Base-by-base conservation (phyloP, 495 filamentous ascomycete species). In the Aspergillus taichungensis region DNA sequence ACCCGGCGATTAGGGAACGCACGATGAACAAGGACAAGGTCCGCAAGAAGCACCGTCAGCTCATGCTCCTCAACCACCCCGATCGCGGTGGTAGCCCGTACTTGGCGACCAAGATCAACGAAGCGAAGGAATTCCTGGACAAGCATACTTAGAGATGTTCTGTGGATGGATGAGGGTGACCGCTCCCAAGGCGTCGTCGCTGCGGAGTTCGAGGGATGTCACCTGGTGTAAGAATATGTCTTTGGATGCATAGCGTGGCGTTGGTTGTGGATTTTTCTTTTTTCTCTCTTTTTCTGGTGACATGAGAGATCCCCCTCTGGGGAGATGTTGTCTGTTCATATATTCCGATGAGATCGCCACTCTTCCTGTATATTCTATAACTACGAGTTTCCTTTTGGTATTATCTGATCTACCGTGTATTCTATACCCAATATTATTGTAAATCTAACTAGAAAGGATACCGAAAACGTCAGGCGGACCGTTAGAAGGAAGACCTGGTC, bases 41-140 rank as follows among this genome's bases (percentile, higher is more conserved):
- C 39, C 86, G 92, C 57, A 96, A 97, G 73, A 89, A 91, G 52
- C 92, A 99, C 71, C 81, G 92, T 30, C 87, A 85, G 48, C 81
- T 97, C 41, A 99, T 99, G 92, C 77, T 99, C 42, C 72, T 94
- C 49, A 99, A 99, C 69, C 92, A 99, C 67, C 92, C 92, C 29
- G 92, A 99, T 67, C 87, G 92, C 50, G 92, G 92, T 42, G 92
- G 92, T 13, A 95, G 89, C 61, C 92, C 92, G 29, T 99, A 96
- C 63, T 63, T 98, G 44, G 92, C 92, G 7, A 94, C 88, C 37
- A 98, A 98, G 63, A 85, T 97, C 61, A 97, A 97, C 65, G 91
- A 97, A 65, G 91, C 91, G 34, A 97, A 97, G 64, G 91, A 97
- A 63, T 83, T 96, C 52, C 60, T 97, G 56, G 91, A 97, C 64